phyloP scores from a whole-genome alignment of 208 protist species.

The Balamuthia mandrillaris region DNA sequence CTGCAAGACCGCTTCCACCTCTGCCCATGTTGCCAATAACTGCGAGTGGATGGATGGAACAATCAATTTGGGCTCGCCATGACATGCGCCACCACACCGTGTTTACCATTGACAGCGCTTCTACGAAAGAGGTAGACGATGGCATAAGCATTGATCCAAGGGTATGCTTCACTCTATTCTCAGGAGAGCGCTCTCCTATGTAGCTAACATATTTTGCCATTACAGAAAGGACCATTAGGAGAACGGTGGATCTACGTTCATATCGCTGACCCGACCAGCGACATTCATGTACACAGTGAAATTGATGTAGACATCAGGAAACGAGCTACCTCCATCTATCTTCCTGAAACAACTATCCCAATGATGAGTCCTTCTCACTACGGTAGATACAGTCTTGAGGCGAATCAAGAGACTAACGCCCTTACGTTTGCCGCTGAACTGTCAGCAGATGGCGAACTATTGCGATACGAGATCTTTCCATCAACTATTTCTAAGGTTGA shows the following conservation, averaged over 20 bases:
- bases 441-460: background rate
- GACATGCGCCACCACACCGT: background rate
- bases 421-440: background rate
- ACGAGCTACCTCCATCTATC: background rate
- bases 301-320: background rate
- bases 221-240: too few relatives aligned
- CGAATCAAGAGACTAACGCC: background rate
- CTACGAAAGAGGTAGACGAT: background rate
- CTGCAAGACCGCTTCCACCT: too few relatives aligned
- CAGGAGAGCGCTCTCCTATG: too few relatives aligned
- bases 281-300: background rate
- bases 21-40: too few relatives aligned
- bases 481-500: background rate
- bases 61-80: too few relatives aligned
- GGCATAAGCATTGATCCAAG: background rate
- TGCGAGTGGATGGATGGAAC: too few relatives aligned
- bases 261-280: background rate
- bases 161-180: too few relatives aligned
- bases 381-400: background rate
- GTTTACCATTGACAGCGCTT: background rate
- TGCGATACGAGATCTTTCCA: background rate
- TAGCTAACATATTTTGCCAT: too few relatives aligned
- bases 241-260: background rate
- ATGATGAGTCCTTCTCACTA: background rate
- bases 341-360: background rate